Percentiles rank a stretch among this genome's conserved stretches.
These are phyloP conservation scores for Zygosaccharomyces lentus DNA, from an alignment of 805 yeast species.

Conservation along the genomic window DNA sequence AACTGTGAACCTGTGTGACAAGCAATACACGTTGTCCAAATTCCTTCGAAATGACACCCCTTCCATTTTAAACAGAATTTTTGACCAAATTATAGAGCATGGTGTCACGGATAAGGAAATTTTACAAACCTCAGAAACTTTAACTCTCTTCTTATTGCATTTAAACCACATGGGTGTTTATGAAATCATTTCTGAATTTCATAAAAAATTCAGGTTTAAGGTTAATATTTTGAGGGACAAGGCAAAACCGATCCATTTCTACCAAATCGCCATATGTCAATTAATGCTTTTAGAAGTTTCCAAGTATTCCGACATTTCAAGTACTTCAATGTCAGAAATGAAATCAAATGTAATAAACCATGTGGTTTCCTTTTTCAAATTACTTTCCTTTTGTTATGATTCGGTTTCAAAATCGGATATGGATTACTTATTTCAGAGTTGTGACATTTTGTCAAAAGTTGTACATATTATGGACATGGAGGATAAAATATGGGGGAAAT, in stretches of 20 bases:
- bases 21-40: conserved; percentile 21
- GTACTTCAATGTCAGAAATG: conserved; percentile 12
- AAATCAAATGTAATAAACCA: conserved; percentile 24
- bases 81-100: conserved; percentile 20
- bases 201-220: conserved; percentile 26
- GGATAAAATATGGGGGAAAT: conserved; percentile 21
- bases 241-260: conserved; percentile 34
- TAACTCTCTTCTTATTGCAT: conserved; percentile 21
- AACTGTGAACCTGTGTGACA: conserved; percentile 13
- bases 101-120: conserved; percentile 31
- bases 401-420: conserved; percentile 2
- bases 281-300: conserved; percentile 27
- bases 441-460: conserved; percentile 20
- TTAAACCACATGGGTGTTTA: conserved; percentile 20
- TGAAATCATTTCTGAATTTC: conserved; percentile 23
- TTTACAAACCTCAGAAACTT: conserved; percentile 10
- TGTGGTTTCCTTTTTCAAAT: conserved; percentile 26
- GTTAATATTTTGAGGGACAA: conserved; percentile 19
- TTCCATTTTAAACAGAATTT: conserved; percentile 12
- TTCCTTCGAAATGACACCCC: conserved; percentile 10
- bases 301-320: conserved; percentile 20
- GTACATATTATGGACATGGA: conserved; percentile 8
- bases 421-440: conserved; percentile 17
- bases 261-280: conserved; percentile 29
- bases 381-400: conserved; percentile 22